Evolutionary conservation across 148 eudicot species (phyloP).

Genomic region (Diospyros lotus): DNA sequence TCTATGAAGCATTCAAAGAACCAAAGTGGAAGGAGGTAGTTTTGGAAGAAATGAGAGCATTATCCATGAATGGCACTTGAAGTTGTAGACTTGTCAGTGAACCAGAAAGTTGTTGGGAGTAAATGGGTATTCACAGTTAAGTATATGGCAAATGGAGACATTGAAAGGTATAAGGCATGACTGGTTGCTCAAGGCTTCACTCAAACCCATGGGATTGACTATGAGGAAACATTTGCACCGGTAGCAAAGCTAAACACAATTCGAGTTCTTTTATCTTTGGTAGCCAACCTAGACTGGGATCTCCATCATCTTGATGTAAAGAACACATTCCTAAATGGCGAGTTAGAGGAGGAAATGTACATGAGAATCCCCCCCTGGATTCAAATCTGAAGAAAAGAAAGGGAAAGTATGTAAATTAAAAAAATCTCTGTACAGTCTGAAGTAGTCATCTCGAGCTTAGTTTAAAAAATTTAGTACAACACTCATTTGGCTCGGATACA

Average conservation of each 20-base stretch:
- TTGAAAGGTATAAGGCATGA: constrained; percentile 1
- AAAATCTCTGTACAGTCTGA: background rate
- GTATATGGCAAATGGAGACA: background rate
- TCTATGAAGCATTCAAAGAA: background rate
- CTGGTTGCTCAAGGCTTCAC: constrained; percentile 9
- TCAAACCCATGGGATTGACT: background rate
- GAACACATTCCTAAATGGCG: constrained; percentile 9
- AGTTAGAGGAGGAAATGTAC: constrained; percentile 6
- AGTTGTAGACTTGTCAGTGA: background rate
- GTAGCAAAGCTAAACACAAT: background rate
- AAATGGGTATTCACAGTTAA: constrained; percentile 11
- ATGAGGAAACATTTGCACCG: background rate
- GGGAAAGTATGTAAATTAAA: background rate
- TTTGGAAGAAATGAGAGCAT: background rate
- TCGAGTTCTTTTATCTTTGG: background rate
- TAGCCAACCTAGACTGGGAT: background rate
- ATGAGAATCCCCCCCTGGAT: constrained; percentile 7
- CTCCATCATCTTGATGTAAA: constrained; percentile 5
- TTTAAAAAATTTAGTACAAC: background rate
- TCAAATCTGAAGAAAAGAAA: background rate
- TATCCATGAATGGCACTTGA: background rate
- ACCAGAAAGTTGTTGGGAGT: background rate
- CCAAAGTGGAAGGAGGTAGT: constrained; percentile 2
- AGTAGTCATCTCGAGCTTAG: constrained; percentile 7
- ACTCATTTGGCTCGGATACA: background rate